Base-by-base conservation (phyloP, 2,329 filamentous ascomycete species). In the Fusarium mangiferae region DNA sequence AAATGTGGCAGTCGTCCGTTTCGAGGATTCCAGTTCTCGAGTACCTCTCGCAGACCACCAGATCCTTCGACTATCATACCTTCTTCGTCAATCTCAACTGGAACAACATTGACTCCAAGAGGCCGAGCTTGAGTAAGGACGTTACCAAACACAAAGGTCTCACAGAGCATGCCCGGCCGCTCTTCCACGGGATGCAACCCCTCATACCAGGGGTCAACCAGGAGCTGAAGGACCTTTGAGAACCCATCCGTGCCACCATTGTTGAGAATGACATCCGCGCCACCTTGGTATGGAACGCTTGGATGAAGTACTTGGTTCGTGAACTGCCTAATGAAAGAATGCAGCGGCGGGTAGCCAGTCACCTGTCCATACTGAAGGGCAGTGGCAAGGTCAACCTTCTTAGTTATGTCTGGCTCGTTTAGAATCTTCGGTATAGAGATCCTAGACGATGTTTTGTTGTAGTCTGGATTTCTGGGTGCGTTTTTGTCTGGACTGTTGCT, bases 291-390 rank as follows among this genome's bases (percentile, higher is more conserved):
- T 10, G 94, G 94, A 13, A 95, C 89, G 76, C 92, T 91, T 6
- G 94, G 94, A 80, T 98, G 94, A 58, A 98, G 85, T 76, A 93
- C 88, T 62, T 95, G 87, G 66, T 90, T 89, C 9, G 91, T 87
- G 82, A 98, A 97, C 80, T 95, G 89, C 69, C 93, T 90, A 63
- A 98, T 83, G 83, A 95, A 98, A 49, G 89, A 89, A 69, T 91
- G 89, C 30, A 98, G 86, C 0, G 94, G 90, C 2, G 93, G 93
- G 77, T 97, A 96, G 52, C 95, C 95, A 69, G 92, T 88, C 5
- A 93, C 91, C n/a, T 89, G 90, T 68, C 94, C 94, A 84, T 98
- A 98, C 83, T 98, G 95, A 59, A 98, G 86, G 7, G 94, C 94
- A 0, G 93, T 93, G 59, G 90, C 88, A 36, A 98, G 84, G 80